Percentiles rank a stretch among this genome's conserved stretches.
Evolutionary conservation across 148 eudicot species (phyloP).

Genomic region (Camellia japonica): DNA sequence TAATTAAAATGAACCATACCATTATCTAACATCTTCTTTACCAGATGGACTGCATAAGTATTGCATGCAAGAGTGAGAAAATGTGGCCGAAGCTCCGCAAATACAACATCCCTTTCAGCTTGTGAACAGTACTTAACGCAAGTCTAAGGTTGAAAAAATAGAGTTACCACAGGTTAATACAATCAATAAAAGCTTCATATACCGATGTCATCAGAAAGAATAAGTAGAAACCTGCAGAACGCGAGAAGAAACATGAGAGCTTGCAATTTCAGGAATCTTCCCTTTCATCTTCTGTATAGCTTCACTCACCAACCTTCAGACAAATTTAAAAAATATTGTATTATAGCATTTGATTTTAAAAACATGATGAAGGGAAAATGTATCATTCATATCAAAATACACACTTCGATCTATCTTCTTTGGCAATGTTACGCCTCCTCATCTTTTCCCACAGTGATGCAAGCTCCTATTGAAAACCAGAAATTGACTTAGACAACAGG

Average conservation of each 20-base stretch:
- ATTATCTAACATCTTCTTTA: conserved; percentile 84
- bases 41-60: conserved; percentile 85
- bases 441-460: conserved; percentile 93
- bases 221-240: conserved; percentile 74
- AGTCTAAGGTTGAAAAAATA: conserved; percentile 44
- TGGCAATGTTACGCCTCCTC: conserved; percentile 75
- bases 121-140: conserved; percentile 87
- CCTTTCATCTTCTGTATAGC: conserved; percentile 90
- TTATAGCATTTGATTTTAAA: neutral
- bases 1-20: conserved; percentile 41
- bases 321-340: neutral
- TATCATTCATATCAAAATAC: conserved; percentile 14
- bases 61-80: conserved; percentile 70
- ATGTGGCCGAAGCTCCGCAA: conserved; percentile 78
- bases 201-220: conserved; percentile 4
- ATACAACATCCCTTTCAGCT: conserved; percentile 73
- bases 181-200: neutral
- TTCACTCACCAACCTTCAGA: conserved; percentile 68
- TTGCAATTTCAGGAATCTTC: conserved; percentile 82
- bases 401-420: conserved; percentile 88
- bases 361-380: neutral
- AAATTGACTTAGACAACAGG: conserved; percentile 11
- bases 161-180: conserved; percentile 4
- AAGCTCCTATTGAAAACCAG: conserved; percentile 55
- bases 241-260: conserved; percentile 92